Evolutionary conservation across 306 rosid genomes (phyloP).

Genomic region (Oemleria cerasiformis): DNA sequence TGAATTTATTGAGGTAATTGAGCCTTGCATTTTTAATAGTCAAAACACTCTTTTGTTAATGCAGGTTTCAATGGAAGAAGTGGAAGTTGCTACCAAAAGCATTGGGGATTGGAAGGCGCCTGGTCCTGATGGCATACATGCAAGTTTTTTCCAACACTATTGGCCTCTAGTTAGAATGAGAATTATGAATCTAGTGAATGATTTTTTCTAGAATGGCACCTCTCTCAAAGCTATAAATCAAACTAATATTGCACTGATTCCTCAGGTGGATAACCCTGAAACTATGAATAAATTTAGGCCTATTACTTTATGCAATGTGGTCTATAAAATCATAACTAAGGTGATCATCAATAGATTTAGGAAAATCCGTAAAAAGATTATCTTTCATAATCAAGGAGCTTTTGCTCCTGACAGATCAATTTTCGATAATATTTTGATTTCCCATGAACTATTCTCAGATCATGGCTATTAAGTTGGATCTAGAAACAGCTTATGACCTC

Average conservation of each 20-base stretch:
- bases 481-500: background rate
- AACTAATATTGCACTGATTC: no score
- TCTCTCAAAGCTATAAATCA: background rate
- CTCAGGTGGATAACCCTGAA: no score
- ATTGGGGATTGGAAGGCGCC: background rate
- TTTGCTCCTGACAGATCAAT: no score
- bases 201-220: background rate
- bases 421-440: no score
- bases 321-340: no score
- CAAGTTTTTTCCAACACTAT: background rate
- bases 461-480: background rate
- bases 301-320: no score
- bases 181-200: background rate
- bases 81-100: background rate
- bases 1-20: background rate
- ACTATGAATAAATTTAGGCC: no score
- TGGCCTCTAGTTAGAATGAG: background rate
- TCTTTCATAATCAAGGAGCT: no score
- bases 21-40: background rate
- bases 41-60: no score
- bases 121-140: background rate
- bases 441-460: no score
- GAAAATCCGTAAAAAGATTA: no score
- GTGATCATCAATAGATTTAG: no score
- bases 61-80: background rate